Evolutionary conservation across 192 early-diverging fungal species (phyloP), one percentile per base, ranked within the genome.

Genomic region (Irineochytrium annulatum): DNA sequence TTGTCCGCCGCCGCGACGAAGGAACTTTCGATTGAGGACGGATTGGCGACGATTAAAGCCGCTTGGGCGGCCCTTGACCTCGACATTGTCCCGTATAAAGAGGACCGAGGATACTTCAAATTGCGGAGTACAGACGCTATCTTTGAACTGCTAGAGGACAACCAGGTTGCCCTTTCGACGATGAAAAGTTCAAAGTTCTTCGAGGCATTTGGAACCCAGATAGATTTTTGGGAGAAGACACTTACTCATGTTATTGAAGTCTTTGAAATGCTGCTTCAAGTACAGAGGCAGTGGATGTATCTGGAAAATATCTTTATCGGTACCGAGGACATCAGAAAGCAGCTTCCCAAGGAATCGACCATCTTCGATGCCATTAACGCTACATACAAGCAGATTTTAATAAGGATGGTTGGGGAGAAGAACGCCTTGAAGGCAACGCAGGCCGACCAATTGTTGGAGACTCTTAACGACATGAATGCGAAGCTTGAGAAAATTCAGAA

Each of bases 281-380:
- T 80, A 3, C 82, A 84, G 53, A 59, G 77, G 24, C 78, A 84
- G 57, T 84, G 82, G 82, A 80, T 81, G 71, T 84, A 84, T 55
- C 62, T 84, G 19, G 82, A 84, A 55, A 80, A 77, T 62, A 84
- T 84, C 35, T 84, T 84, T 59, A 70, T 81, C 20, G 82, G 78
- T 0, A 68, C 82, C 2, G 80, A 82, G 48, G 82, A 84, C 43
- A 84, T 84, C 56, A 55, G 79, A 16, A 78, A 81, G 51, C 82
- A 84, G 65, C 64, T 84, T 11, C 82, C 82, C 8, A 76, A 80
- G 45, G 79, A 81, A 52, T 81, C 80, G 2, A 61, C 73, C 0
- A 44, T 78, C 5, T 84, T 82, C 69, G 78, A 79, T 41, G 53
- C 43, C 43, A 70, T 84, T 1, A 81, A 84, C 49, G 37, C 45